Evolutionary conservation across 352 stramenopile species (phyloP), one percentile per base, ranked within the genome.

Genomic region (Elongisporangium prolatum): DNA sequence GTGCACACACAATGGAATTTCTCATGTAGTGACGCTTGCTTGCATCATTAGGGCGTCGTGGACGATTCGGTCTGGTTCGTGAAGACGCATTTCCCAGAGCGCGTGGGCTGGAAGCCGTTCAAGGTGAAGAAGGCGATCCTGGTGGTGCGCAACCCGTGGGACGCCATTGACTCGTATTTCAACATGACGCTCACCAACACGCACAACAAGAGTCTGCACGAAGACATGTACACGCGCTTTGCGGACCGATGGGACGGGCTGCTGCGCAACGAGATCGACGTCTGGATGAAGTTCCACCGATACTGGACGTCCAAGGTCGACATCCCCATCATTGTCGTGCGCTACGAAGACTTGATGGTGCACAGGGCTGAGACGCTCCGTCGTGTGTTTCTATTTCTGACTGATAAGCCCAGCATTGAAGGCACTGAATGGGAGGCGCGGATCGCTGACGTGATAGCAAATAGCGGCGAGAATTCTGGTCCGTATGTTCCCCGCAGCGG

Each of bases 141-240:
- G 14, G 84, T 95, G 9, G 84, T 95, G 59, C 85, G 97, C 48
- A 99, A 99, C 71, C 97, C 97, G 1, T 99, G 96, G 82, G 97
- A 99, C 85, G 91, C 96, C 21, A 99, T 99, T 71, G 95, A 99
- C 61, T 99, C 95, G 51, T 99, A 99, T 76, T 99, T 98, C 68
- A 99, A 99, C 75, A 96, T 99, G 80, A 96, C 86, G 51, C 74
- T 98, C 54, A 98, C 92, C 17, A 97, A 98, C 66, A 93, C 89
- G 52, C 92, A 98, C 77, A 94, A 95, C 66, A 90, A 94, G 72
- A 97, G 88, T 40, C 52, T 97, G 38, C 71, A 91, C 59, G 86
- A 97, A 54, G 80, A 71, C 37, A 75, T 95, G 59, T 98, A 97
- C 62, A 63, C 74, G 52, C 85, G 88, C 28, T 97, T 98, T 57